Conservation (phyloP, 371 early-diverging fungal species). For the Polyrhizophydium stewartii region DNA sequence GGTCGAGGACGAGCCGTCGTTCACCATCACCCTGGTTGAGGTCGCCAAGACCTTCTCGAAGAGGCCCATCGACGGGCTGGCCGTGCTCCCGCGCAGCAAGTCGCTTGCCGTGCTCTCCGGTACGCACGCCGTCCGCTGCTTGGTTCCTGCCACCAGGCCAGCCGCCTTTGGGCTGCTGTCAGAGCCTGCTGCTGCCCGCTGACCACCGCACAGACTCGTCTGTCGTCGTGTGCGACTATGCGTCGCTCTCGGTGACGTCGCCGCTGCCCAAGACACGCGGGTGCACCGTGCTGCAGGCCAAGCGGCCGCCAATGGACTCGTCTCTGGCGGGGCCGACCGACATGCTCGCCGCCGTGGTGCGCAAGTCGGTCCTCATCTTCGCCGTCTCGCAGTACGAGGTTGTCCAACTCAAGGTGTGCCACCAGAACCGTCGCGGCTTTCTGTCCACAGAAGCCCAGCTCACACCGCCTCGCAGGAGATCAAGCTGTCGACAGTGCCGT, state of each 20-base stretch:
- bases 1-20: slow-evolving; percentile 34
- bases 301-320: not conserved
- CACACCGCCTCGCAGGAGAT: not conserved
- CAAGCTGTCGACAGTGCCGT: not conserved
- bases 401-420: slow-evolving; percentile 1
- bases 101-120: slow-evolving; percentile 18
- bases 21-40: slow-evolving; percentile 30
- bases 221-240: slow-evolving; percentile 20
- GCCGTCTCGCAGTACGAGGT: slow-evolving; percentile 3
- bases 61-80: slow-evolving; percentile 18
- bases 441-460: no score
- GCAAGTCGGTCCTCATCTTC: not conserved
- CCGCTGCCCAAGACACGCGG: slow-evolving; percentile 1
- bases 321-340: not conserved
- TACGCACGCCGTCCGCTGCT: no score
- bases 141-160: not conserved
- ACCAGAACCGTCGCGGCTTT: no score
- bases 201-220: not conserved
- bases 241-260: slow-evolving; percentile 7
- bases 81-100: slow-evolving; percentile 8
- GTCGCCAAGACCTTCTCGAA: slow-evolving; percentile 20
- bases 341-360: not conserved
- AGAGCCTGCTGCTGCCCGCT: not conserved
- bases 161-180: not conserved
- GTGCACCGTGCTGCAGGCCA: not conserved